phyloP scores from a whole-genome alignment of 768 basidiomycete genomes.

The Suillus tomentosus region DNA sequence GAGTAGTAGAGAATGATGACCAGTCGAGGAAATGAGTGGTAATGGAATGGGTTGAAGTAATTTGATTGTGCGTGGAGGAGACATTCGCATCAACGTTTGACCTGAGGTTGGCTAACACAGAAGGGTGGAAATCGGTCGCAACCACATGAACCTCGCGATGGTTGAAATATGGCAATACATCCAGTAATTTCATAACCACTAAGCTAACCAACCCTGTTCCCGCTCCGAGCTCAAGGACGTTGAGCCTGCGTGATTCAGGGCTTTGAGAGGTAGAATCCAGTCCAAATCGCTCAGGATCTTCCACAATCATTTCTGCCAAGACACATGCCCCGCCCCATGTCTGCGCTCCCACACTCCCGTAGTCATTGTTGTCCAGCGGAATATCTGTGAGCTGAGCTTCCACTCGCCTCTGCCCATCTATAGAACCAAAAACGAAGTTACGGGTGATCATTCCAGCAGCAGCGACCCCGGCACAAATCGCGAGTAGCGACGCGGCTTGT shows the following conservation, averaged over 20 bases:
- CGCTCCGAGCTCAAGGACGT: constrained; percentile 57
- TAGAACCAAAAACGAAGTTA: constrained; percentile 46
- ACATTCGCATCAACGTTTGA: constrained; percentile 45
- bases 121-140: constrained; percentile 52
- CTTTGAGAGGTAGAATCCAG: constrained; percentile 19
- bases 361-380: constrained; percentile 69
- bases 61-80: constrained; percentile 7
- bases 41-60: constrained; percentile 21
- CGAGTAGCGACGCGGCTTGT: constrained; percentile 62
- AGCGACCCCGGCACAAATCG: constrained; percentile 62
- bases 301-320: constrained; percentile 70
- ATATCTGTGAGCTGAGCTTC: constrained; percentile 62
- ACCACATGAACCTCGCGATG: constrained; percentile 31
- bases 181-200: constrained; percentile 37
- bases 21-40: constrained; percentile 40
- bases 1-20: constrained; percentile 29
- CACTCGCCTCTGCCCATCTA: constrained; percentile 20
- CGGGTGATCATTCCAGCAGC: constrained; percentile 62
- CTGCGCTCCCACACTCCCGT: constrained; percentile 76
- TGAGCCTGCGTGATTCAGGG: constrained; percentile 23
- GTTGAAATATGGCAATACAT: constrained; percentile 4
- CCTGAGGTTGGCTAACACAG: constrained; percentile 49
- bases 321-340: constrained; percentile 90
- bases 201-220: constrained; percentile 59
- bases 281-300: constrained; percentile 55